Percentiles rank a stretch among this genome's conserved stretches.
phyloP scores from a whole-genome alignment of 2,329 filamentous ascomycete genomes.

The Diaporthe citri region DNA sequence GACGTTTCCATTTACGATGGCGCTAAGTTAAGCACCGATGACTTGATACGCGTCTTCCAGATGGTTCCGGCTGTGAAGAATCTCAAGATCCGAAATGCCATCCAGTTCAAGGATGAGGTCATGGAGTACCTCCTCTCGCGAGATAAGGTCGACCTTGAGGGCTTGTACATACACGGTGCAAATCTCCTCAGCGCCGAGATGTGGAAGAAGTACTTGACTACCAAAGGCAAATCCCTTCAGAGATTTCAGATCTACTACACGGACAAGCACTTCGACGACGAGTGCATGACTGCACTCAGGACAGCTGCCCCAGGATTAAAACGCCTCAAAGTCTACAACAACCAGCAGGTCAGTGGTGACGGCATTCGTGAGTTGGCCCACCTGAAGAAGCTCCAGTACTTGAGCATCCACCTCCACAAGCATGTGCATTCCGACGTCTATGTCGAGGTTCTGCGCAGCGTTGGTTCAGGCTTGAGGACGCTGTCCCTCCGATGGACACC shows the following conservation, averaged over 20 bases:
- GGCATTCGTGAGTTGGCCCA: constrained; percentile 75
- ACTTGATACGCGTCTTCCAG: constrained; percentile 86
- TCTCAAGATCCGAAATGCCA: constrained; percentile 85
- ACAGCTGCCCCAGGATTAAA: constrained; percentile 75
- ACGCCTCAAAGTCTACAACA: constrained; percentile 85
- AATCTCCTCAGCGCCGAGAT: constrained; percentile 84
- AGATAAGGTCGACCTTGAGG: constrained; percentile 75
- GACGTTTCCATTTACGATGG: constrained; percentile 69
- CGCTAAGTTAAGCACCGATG: constrained; percentile 76
- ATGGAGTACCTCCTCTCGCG: constrained; percentile 85
- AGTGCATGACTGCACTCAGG: constrained; percentile 72
- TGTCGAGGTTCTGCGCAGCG: constrained; percentile 68
- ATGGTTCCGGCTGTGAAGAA: constrained; percentile 76
- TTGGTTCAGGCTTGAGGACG: constrained; percentile 78
- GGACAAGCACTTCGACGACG: constrained; percentile 83
- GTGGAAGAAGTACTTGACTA: constrained; percentile 78
- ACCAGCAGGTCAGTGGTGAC: constrained; percentile 77
- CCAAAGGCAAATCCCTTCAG: constrained; percentile 74
- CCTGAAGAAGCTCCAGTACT: constrained; percentile 75
- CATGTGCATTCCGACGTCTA: constrained; percentile 69
- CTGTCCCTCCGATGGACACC: constrained; percentile 80
- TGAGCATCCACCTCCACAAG: constrained; percentile 78
- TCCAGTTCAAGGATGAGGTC: constrained; percentile 89
- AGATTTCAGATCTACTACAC: constrained; percentile 85
- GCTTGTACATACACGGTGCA: constrained; percentile 83